phyloP scores from a whole-genome alignment of 306 rosid species.

The Senna siamea region DNA sequence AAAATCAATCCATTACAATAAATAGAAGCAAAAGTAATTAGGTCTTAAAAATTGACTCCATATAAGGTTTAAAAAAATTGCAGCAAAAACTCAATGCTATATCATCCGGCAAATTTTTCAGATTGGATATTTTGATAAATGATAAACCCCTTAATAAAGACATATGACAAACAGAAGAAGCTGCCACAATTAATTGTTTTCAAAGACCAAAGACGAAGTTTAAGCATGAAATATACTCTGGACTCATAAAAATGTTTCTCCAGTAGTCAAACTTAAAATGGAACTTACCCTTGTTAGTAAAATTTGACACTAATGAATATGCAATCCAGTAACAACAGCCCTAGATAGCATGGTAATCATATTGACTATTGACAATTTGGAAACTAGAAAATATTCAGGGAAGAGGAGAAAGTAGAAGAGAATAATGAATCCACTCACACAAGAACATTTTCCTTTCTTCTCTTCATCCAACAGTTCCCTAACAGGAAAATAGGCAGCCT shows the following conservation, averaged over 20 bases:
- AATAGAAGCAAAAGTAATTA: background rate
- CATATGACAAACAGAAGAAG: background rate
- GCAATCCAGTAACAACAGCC: constrained; percentile 5
- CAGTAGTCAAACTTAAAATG: constrained; percentile 8
- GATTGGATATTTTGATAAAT: background rate
- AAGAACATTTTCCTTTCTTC: constrained; percentile 66
- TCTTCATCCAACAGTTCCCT: constrained; percentile 80
- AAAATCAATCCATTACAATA: background rate
- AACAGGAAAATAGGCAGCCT: constrained; percentile 91
- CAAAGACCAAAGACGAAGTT: constrained; percentile 14
- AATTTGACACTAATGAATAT: constrained; percentile 19
- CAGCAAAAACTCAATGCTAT: background rate
- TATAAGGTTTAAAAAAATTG: background rate
- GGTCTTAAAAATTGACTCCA: background rate
- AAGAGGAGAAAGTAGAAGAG: constrained; percentile 17
- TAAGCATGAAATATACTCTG: constrained; percentile 17
- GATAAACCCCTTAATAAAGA: background rate
- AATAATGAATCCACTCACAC: constrained; percentile 59
- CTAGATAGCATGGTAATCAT: background rate
- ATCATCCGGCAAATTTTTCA: background rate
- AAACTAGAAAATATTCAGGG: background rate
- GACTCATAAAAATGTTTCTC: constrained; percentile 2
- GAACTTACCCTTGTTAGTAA: constrained; percentile 17
- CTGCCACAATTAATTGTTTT: constrained; percentile 16
- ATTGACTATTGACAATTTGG: constrained; percentile 6